phyloP scores from a whole-genome alignment of 768 basidiomycete species.

The Boletellus emodensis region DNA sequence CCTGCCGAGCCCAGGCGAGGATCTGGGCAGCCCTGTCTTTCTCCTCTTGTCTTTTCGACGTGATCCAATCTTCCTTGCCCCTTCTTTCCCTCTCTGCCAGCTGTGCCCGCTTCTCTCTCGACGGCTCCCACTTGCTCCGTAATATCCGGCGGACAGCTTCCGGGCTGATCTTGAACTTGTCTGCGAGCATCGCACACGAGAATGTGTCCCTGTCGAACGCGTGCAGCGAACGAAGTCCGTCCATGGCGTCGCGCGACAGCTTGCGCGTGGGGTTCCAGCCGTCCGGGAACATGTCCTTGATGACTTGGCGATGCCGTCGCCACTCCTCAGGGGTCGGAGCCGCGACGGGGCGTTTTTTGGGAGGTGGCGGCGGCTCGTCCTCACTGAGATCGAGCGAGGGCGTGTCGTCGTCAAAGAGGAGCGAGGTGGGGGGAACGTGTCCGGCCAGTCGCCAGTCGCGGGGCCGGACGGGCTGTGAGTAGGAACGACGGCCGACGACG shows the following conservation, averaged over 20 bases:
- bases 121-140: conserved; percentile 68
- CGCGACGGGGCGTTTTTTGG: conserved; percentile 11
- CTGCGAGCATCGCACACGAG: conserved; percentile 64
- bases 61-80: conserved; percentile 37
- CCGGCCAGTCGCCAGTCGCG: conserved; percentile 31
- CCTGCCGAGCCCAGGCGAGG: conserved; percentile 19
- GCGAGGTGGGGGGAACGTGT: conserved; percentile 31
- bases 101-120: conserved; percentile 46
- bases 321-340: conserved; percentile 42
- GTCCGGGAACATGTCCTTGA: conserved; percentile 53
- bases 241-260: conserved; percentile 81
- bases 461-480: conserved; percentile 23
- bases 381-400: conserved; percentile 26
- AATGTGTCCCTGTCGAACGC: conserved; percentile 59
- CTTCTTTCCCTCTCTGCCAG: conserved; percentile 50
- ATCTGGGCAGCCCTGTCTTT: conserved; percentile 35
- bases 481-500: conserved; percentile 21
- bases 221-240: conserved; percentile 66
- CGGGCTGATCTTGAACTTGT: conserved; percentile 72
- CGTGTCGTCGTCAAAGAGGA: conserved; percentile 19
- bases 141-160: conserved; percentile 80
- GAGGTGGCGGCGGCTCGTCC: conserved; percentile 29
- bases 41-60: conserved; percentile 41
- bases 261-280: conserved; percentile 81
- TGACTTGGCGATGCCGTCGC: conserved; percentile 45